Evolutionary conservation across 805 yeast genomes (phyloP).

Genomic region (Yueomyces sp.): DNA sequence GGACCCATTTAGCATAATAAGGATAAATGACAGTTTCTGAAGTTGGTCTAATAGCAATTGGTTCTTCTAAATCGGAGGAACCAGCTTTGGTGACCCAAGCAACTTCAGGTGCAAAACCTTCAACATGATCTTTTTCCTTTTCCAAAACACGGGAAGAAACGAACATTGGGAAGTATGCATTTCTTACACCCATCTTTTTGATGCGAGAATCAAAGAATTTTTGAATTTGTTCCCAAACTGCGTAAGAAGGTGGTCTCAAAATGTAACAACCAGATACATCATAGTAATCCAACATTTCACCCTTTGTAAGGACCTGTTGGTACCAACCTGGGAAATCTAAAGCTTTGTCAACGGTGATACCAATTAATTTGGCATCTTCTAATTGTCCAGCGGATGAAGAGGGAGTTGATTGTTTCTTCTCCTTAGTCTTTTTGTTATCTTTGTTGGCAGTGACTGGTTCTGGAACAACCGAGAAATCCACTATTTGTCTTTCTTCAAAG

Average conservation of each 20-base stretch:
- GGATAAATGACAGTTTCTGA: conserved; percentile 99
- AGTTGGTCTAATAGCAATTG: conserved; percentile 98
- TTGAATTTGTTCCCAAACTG: conserved; percentile 92
- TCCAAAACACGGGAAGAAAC: conserved; percentile 87
- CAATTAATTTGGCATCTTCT: conserved; percentile 83
- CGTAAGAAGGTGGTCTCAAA: conserved; percentile 88
- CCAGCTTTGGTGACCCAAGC: conserved; percentile 99
- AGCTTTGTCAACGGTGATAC: conserved; percentile 89
- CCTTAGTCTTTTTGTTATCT: conserved; percentile 20
- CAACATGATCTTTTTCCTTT: conserved; percentile 96
- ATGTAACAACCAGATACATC: conserved; percentile 99
- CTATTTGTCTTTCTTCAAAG: conserved; percentile 28
- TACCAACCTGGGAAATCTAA: conserved; percentile 95
- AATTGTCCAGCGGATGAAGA: conserved; percentile 34
- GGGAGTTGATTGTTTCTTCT: conserved; percentile 13
- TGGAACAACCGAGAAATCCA: conserved; percentile 30
- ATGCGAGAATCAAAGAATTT: conserved; percentile 69
- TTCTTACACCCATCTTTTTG: conserved; percentile 81
- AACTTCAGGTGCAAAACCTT: conserved; percentile 99
- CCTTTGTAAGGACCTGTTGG: conserved; percentile 88
- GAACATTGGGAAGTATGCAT: conserved; percentile 97
- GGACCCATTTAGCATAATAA: conserved; percentile 96
- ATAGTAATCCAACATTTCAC: conserved; percentile 97
- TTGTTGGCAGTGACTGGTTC: conserved; percentile 25
- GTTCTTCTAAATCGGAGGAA: conserved; percentile 85